Evolutionary conservation across 768 basidiomycete genomes (phyloP).

Genomic region (Lactarius akahatsu): DNA sequence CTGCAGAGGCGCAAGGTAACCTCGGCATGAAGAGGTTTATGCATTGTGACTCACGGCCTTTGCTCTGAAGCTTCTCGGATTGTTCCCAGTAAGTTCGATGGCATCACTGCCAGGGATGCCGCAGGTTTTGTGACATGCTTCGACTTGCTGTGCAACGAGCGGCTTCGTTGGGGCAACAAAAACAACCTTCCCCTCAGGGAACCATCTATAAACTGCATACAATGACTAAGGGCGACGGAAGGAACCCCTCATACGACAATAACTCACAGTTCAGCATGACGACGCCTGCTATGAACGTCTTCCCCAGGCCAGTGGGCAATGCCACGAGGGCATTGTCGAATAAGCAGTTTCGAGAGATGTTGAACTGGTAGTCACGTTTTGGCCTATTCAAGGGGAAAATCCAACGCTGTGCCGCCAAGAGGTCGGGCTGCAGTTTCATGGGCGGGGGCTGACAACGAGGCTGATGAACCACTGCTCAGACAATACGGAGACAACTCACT

Average conservation of each 20-base stretch:
- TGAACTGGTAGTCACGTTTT: constrained; percentile 92
- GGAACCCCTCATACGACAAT: constrained; percentile 4
- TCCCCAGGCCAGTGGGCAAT: constrained; percentile 93
- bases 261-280: constrained; percentile 90
- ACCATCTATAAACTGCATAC: constrained; percentile 81
- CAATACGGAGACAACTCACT: constrained; percentile 5
- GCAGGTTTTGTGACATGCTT: constrained; percentile 89
- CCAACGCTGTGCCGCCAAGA: constrained; percentile 81
- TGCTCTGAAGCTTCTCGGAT: constrained; percentile 50
- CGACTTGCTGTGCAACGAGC: constrained; percentile 91
- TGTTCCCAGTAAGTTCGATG: constrained; percentile 82
- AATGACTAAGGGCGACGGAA: constrained; percentile 14
- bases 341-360: constrained; percentile 81
- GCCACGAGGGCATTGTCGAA: constrained; percentile 94
- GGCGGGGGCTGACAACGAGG: constrained; percentile 51
- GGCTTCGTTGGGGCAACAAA: constrained; percentile 98
- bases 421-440: constrained; percentile 77
- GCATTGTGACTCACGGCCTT: constrained; percentile 50
- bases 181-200: constrained; percentile 85
- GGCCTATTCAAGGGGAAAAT: constrained; percentile 87
- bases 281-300: constrained; percentile 96
- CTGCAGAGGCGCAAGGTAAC: constrained; percentile 38
- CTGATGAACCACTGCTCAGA: neutral
- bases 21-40: neutral
- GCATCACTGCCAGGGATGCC: constrained; percentile 90